Base-by-base conservation (phyloP, 495 filamentous ascomycete species). In the Hypoxylon lenormandii region DNA sequence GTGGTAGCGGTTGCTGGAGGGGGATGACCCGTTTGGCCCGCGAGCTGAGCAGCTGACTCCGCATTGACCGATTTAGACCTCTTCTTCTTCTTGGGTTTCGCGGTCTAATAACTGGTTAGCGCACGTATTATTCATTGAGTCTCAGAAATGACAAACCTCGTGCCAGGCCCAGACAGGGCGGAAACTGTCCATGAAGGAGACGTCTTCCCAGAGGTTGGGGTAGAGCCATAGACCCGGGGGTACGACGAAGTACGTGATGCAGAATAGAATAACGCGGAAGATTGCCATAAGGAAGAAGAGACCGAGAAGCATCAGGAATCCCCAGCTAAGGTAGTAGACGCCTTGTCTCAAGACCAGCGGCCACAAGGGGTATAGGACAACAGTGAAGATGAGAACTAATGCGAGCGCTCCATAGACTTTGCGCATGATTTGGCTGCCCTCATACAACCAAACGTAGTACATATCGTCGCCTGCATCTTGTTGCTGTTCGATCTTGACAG, bases 241-340 rank as follows among this genome's bases (percentile, higher is more conserved):
- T 8, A 88, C 85, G 6, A 86, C 83, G 74, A 98, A 94, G 70
- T 96, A 91, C 10, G 96, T 98, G 75, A 94, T 79, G 71, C 90
- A 90, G 81, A 98, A 99, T n/a, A 99, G 81, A 54, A 98, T 96
- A 18, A 98, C 83, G 56, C 96, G 87, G 86, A 98, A 92, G 69
- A 99, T 94, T 0, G 94, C 89, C 94, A 99, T 97, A 71, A 87
- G 91, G 79, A 99, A 97, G 88, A 99, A 99, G 54, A 97, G 79
- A 28, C 92, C 96, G 38, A 99, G 87, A 53, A 98, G 83, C 21
- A 92, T 92, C 72, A 98, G 84, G 88, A 95, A 92, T 42, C 88
- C 94, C 85, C 97, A 96, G 81, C 91, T 94, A 48, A 98, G 84
- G 80, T 99, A 98, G 92, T 96, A 99, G 30, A 97, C 96, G 28